Evolutionary conservation across 371 early-diverging fungal genomes (phyloP).

Genomic region (Neoconidiobolus thromboides): DNA sequence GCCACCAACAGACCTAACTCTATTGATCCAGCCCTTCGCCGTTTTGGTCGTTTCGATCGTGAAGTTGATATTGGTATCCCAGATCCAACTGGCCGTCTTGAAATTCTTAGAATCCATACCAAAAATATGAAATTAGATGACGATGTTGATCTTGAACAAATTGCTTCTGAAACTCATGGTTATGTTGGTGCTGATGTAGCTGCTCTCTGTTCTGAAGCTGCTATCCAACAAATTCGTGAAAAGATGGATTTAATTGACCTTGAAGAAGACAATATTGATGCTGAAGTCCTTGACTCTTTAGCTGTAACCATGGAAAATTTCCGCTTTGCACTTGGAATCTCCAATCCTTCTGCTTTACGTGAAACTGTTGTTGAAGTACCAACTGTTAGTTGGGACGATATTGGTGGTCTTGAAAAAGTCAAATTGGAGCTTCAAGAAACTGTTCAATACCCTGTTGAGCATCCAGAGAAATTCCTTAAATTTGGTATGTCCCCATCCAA

Average conservation of each 20-base stretch:
- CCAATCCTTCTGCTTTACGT: conserved; percentile 98
- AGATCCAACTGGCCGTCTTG: conserved; percentile 96
- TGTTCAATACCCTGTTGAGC: conserved; percentile 99
- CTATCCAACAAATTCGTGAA: conserved; percentile 99
- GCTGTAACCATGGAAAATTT: conserved; percentile 99
- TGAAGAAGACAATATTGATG: conserved; percentile 98
- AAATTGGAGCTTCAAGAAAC: conserved; percentile 99
- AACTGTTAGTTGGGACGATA: conserved; percentile 94
- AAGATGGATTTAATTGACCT: conserved; percentile 98
- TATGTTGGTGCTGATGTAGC: conserved; percentile 99
- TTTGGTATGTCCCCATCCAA: conserved; percentile 99
- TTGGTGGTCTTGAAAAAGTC: conserved; percentile 98
- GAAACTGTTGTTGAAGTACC: conserved; percentile 99
- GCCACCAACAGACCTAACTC: conserved; percentile 98
- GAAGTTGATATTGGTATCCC: conserved; percentile 99
- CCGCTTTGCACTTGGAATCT: conserved; percentile 85
- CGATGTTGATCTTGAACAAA: conserved; percentile 95
- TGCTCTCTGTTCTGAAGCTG: conserved; percentile 98
- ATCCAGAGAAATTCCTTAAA: conserved; percentile 99
- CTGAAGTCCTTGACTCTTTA: conserved; percentile 88
- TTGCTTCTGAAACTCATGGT: conserved; percentile 98
- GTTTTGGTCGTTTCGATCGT: conserved; percentile 99
- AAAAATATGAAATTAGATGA: conserved; percentile 98
- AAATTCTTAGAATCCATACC: conserved; percentile 98
- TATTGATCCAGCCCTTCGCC: conserved; percentile 98